These are phyloP conservation scores for Gymnopilus junonius DNA, from an alignment of 768 basidiomycete species.

Conservation along the genomic window DNA sequence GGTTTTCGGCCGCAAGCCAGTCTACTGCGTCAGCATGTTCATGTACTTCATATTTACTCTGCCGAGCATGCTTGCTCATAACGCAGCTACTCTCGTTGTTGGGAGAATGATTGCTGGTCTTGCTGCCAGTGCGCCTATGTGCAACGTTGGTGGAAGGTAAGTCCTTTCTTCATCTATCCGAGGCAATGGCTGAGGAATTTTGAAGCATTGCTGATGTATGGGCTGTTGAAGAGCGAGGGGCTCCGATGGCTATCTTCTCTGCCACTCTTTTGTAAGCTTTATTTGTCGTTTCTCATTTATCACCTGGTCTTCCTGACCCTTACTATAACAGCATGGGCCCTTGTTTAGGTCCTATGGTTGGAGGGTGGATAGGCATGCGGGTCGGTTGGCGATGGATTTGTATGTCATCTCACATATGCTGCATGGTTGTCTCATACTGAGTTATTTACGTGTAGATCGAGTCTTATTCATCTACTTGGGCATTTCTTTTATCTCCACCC, in stretches of 20 bases:
- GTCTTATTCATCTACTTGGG: constrained; percentile 48
- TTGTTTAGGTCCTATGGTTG: constrained; percentile 52
- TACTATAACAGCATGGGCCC: constrained; percentile 43
- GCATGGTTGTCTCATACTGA: neutral
- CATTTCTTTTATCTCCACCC: constrained; percentile 37
- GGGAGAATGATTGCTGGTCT: constrained; percentile 48
- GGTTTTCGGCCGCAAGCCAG: constrained; percentile 39
- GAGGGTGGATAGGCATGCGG: constrained; percentile 47
- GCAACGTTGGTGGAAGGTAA: constrained; percentile 49
- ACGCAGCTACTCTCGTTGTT: constrained; percentile 47
- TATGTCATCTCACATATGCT: constrained; percentile 15
- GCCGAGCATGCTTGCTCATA: constrained; percentile 46
- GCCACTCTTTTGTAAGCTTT: constrained; percentile 46
- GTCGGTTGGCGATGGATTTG: constrained; percentile 52
- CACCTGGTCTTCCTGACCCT: neutral
- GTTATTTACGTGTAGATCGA: constrained; percentile 35
- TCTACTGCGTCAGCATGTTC: constrained; percentile 42
- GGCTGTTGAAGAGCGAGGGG: constrained; percentile 43
- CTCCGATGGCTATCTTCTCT: constrained; percentile 55
- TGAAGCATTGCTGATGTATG: constrained; percentile 44
- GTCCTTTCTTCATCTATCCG: neutral
- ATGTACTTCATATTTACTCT: constrained; percentile 51
- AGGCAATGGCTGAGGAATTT: neutral
- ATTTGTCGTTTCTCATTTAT: too few relatives aligned
- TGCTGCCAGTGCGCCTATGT: constrained; percentile 45